Conservation (phyloP, 768 basidiomycete genomes). For the Leucocoprinus sp. region DNA sequence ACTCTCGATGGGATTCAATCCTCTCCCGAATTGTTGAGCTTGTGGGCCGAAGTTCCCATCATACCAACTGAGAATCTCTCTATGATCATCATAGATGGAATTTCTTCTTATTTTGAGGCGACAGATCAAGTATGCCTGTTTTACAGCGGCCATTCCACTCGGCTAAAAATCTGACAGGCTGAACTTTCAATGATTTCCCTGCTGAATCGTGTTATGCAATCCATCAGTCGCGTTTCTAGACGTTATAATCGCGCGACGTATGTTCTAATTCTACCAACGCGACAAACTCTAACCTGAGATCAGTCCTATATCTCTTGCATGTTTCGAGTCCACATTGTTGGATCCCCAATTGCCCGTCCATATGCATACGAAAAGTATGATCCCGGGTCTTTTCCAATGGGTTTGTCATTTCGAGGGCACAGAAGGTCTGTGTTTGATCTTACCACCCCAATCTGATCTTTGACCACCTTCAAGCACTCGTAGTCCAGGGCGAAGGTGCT, state of each 20-base stretch:
- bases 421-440: background rate
- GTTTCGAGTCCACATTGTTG: constrained; percentile 2
- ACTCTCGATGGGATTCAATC: constrained; percentile 24
- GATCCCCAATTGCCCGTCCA: background rate
- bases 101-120: constrained; percentile 43
- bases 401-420: background rate
- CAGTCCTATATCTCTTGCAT: constrained; percentile 7
- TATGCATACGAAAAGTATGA: background rate
- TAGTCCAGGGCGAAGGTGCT: background rate
- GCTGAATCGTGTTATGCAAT: constrained; percentile 6
- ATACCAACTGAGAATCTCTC: constrained; percentile 15
- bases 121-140: constrained; percentile 9
- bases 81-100: constrained; percentile 54
- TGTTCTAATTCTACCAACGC: background rate
- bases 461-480: background rate
- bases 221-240: background rate
- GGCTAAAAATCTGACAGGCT: background rate
- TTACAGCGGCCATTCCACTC: background rate
- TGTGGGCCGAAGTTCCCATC: constrained; percentile 5
- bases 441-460: background rate
- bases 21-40: background rate
- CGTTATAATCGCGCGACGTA: background rate
- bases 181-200: constrained; percentile 1
- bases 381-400: background rate
- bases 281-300: background rate